Base-by-base conservation (phyloP, 164 flowering plant species). In the Taxillus chinensis region DNA sequence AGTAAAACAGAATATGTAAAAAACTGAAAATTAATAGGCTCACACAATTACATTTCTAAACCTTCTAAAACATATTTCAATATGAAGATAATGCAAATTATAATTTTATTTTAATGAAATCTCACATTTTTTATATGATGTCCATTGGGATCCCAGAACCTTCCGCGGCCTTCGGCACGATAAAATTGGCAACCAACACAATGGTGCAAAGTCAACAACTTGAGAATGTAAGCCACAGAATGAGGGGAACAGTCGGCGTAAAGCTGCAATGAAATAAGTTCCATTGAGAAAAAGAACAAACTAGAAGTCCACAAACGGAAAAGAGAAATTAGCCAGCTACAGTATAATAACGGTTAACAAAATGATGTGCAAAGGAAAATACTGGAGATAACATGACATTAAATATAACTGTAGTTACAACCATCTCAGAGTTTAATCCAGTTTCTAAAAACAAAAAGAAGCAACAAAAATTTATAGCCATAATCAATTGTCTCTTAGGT, bases 121-220 rank as follows among this genome's bases (percentile, higher is more conserved):
- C 85, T 83, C 80, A 93, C 97, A 68, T 84, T 76, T 69, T 77
- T 72, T 62, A 89, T 74, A 74, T 89, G 97, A 75, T 91, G 85
- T 68, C 99, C 99, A 56, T 79, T 73, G 6, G 79, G 63, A 73
- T 91, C 96, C 97, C 99, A 91, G 37, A 71, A 77, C 46, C 70
- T 52, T 0, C 96, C 99, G 3, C 96, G 78, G 60, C 86, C 63
- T 80, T 95, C 97, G 56, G 97, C 96, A 37, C 99, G 99, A 74
- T 86, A 82, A 67, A 95, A 78, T 38, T 82, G 85, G 79, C 99
- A 95, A 58, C 97, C 96, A 1, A 92, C 96, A 78, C 96, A 91
- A 57, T 84, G 96, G 57, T 80, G 93, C 64, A 78, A 61, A 11
- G 69, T 59, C 72, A 91, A 70, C 69, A 95, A 75, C 75, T 91